Evolutionary conservation across 2,329 filamentous ascomycete species (phyloP), one percentile per base, ranked within the genome.

Genomic region (Gremmenia infestans): DNA sequence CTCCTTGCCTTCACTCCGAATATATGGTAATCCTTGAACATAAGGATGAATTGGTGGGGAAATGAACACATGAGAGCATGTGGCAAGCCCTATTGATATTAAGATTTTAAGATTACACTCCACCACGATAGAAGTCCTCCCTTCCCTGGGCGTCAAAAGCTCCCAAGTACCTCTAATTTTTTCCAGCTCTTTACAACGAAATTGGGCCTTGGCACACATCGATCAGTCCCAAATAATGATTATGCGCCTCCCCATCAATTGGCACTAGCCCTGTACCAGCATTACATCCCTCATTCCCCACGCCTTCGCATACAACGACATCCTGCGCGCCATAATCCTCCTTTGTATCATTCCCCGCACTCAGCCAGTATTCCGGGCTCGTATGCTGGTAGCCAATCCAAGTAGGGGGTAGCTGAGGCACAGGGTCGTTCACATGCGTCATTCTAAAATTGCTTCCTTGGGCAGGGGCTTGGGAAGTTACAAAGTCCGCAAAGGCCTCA

Each of bases 341-440:
- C 5, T 70, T 72, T 51, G 60, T 64, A 15, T 67, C 60, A 2
- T 52, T 52, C 17, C 74, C 74, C 43, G 64, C 65, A 9, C 72
- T 68, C 37, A 87, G 74, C 78, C 81, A 89, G 72, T 84, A 89
- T 74, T 91, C 88, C 2, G 86, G 85, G 17, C 76, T 81, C 19
- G 82, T 80, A 71, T 90, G 87, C 45, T 78, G 73, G 72, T 84
- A 91, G 43, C 80, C 80, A 54, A 86, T 69, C 48, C 80, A 52
- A 55, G 82, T 71, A 11, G 86, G 81, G 1, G 87, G 87, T 42
- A 91, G 75, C 45, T 83, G 79, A 0, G 88, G 84, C 2, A 91
- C 81, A 0, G 85, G 85, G 68, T 91, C 88, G 63, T 80, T 73
- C 28, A 72, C 71, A 71, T 91, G 86, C 3, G 87, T 89, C 54